Evolutionary conservation across 768 basidiomycete genomes (phyloP).

Genomic region (Termitomyces heimii): DNA sequence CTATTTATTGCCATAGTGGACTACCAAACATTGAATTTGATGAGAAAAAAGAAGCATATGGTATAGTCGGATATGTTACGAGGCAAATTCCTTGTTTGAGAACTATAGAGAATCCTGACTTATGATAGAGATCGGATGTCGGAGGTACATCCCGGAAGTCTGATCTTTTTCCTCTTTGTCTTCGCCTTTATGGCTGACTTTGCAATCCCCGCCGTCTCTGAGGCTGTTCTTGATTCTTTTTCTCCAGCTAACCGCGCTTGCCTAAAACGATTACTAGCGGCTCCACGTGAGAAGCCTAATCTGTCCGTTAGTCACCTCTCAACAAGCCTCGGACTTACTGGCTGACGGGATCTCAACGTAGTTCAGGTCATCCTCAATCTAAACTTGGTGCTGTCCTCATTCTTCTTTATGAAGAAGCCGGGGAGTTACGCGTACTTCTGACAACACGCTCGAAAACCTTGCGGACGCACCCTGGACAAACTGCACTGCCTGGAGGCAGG

Average conservation of each 20-base stretch:
- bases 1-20: no score
- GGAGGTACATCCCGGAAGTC: neutral
- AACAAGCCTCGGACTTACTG: constrained; percentile 5
- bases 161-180: neutral
- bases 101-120: no score
- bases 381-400: constrained; percentile 76
- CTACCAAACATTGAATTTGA: no score
- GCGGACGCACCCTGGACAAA: constrained; percentile 74
- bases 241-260: constrained; percentile 22
- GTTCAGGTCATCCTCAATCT: constrained; percentile 24
- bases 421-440: constrained; percentile 66
- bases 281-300: constrained; percentile 32
- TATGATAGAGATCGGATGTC: neutral
- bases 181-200: constrained; percentile 1
- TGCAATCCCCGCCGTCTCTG: constrained; percentile 12
- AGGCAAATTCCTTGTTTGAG: no score
- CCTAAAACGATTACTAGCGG: constrained; percentile 34
- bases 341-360: constrained; percentile 15
- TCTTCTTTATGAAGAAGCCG: constrained; percentile 67
- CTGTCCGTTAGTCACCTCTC: constrained; percentile 42
- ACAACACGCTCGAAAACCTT: constrained; percentile 81
- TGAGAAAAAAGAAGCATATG: no score
- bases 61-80: no score
- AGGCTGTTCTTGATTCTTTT: constrained; percentile 17
- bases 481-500: constrained; percentile 80